Base-by-base conservation (phyloP, 2,329 filamentous ascomycete species). In the Orbilia oligospora region DNA sequence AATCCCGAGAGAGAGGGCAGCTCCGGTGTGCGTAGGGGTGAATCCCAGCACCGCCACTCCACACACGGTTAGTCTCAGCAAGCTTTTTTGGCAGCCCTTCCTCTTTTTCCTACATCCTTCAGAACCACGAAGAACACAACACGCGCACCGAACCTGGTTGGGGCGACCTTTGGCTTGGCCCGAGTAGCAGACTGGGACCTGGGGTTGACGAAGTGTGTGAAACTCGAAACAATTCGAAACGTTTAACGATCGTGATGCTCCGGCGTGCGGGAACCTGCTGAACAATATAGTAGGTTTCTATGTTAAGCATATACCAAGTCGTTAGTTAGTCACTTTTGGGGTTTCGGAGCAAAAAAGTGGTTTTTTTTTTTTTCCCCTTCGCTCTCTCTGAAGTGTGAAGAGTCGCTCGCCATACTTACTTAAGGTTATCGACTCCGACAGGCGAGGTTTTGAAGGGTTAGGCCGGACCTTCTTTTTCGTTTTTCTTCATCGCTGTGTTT, bases 151-250 rank as follows among this genome's bases (percentile, higher is more conserved):
- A 20, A 20, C n/a, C 46, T 9, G 46, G 46, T 22, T 20, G 18
- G n/a, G 18, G 16, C 18, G 46, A 10, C 24, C 36, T 49, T 56
- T 53, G 27, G 22, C 64, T 69, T 53, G 49, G 55, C 49, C 27
- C 18, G 46, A 44, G 70, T 61, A 71, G 48, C 63, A 61, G 70
- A 67, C 70, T 64, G 18, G 70, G 70, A 30, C 38, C 51, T 30
- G 70, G 56, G 55, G 30, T 36, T 58, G 51, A 55, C 51, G 22
- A 51, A 51, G 51, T 55, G 53, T 61, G 56, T 73, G 70, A 73
- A 73, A 73, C 70, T 66, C 70, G 70, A 73, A 73, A 73, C 70
- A 73, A 66, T 64, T 67, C 70, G 70, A 73, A 73, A 73, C 70
- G 70, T 73, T 73, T 67, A 73, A 73, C 48, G 56, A 61, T 61